Evolutionary conservation across 306 rosid species (phyloP), one percentile per base, ranked within the genome.

Genomic region (Adenanthera pavonina): DNA sequence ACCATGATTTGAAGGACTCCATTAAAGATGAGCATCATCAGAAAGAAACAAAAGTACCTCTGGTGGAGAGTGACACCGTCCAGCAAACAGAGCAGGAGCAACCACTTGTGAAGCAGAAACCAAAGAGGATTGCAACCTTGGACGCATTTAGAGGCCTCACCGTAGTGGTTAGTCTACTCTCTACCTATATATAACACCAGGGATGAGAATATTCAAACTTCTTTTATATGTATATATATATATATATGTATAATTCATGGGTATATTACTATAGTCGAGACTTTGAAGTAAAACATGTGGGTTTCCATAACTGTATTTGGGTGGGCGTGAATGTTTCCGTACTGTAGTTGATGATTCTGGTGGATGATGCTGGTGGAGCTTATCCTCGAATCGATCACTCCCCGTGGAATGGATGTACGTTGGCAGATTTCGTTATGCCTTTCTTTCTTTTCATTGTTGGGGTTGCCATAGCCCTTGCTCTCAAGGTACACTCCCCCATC

Each of bases 371-470:
- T 73, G 98, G 97, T 16, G 98, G 74, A 87, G 89, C 85, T 40
- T 94, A 91, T 83, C 72, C 97, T 1, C 86, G 89, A 7, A 94
- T 94, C 52, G 98, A 94, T 70, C 98, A 94, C 79, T 94, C 98
- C 5, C 96, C 98, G 0, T 92, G 98, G 97, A 92, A 94, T 66
- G 97, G 98, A n/a, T 94, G 96, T 70, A 94, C 98, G 6, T 86
- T 91, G 84, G 97, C 98, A 0, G 98, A 94, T 66, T 91, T 92
- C 72, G 98, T 94, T 40, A 94, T 92, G 97, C 98, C 98, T 59
- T 94, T 94, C 87, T 94, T 92, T 88, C 97, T 94, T 85, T 94
- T 94, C 86, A 94, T 94, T 34, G 96, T 94, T 53, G 98, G 98
- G 20, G 97, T 91, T 40, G 93, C 96, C 76, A 87, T 94, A 68